These are phyloP conservation scores for Akebia trifoliata DNA, from an alignment of 164 flowering plant species.

Conservation along the genomic window DNA sequence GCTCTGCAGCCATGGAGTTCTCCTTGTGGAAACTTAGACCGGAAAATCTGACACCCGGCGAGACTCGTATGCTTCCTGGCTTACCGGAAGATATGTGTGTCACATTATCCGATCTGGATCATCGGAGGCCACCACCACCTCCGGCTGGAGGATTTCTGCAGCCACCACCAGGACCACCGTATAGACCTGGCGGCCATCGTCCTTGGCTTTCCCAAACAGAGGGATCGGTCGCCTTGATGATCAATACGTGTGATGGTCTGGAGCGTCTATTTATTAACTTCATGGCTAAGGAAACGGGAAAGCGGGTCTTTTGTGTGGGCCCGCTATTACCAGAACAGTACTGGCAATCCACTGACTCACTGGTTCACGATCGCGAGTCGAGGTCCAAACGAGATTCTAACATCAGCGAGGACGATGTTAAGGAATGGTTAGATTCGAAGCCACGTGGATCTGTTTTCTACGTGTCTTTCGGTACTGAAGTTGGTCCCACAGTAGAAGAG, in stretches of 20 bases:
- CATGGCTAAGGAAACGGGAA: conserved; percentile 26
- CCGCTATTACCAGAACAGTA: conserved; percentile 56
- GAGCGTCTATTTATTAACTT: conserved; percentile 47
- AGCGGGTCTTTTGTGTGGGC: conserved; percentile 58
- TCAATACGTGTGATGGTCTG: conserved; percentile 55
- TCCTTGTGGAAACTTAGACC: conserved; percentile 34
- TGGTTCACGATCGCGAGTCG: conserved; percentile 28
- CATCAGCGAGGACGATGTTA: conserved; percentile 35
- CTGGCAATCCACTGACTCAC: conserved; percentile 34
- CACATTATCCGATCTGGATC: conserved; percentile 27
- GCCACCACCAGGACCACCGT: neutral
- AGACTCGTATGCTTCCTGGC: conserved; percentile 40
- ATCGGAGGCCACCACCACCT: conserved; percentile 10
- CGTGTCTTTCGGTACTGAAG: conserved; percentile 41
- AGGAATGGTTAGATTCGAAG: conserved; percentile 37
- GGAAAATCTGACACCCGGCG: conserved; percentile 27
- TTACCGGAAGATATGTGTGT: conserved; percentile 39
- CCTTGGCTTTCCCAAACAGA: conserved; percentile 42
- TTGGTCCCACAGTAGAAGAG: conserved; percentile 29
- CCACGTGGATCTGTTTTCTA: conserved; percentile 38
- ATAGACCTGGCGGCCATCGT: conserved; percentile 13
- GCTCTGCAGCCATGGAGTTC: conserved; percentile 41
- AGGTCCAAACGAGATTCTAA: conserved; percentile 24
- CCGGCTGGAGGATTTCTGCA: too few species aligned
- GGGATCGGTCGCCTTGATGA: conserved; percentile 37